Evolutionary conservation across 805 yeast genomes (phyloP).

Genomic region (Candida nemodendra): DNA sequence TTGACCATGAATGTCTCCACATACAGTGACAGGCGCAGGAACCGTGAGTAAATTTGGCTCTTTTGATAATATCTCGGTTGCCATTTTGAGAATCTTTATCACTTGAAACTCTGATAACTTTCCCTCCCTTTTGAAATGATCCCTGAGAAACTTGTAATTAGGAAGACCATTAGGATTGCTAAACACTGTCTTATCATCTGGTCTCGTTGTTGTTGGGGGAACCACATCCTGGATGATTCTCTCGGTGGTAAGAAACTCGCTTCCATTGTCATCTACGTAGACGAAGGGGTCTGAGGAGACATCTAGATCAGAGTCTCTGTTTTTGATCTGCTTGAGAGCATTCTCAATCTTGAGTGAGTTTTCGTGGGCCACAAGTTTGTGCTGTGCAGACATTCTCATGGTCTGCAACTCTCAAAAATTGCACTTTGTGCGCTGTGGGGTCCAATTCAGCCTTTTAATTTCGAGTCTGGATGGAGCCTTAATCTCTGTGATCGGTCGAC

Average conservation of each 20-base stretch:
- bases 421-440: too few species aligned
- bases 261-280: conserved; percentile 59
- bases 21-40: conserved; percentile 91
- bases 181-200: conserved; percentile 70
- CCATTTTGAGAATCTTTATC: conserved; percentile 58
- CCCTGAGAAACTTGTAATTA: conserved; percentile 63
- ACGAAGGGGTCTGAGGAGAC: conserved; percentile 39
- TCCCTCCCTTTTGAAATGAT: conserved; percentile 81
- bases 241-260: conserved; percentile 51
- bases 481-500: too few species aligned
- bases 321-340: conserved; percentile 59
- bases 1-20: conserved; percentile 98
- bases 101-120: conserved; percentile 72
- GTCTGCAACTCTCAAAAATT: too few species aligned
- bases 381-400: conserved; percentile 11
- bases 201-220: conserved; percentile 65
- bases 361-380: conserved; percentile 30
- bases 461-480: too few species aligned
- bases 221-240: conserved; percentile 56
- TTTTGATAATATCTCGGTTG: conserved; percentile 56
- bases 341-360: conserved; percentile 61
- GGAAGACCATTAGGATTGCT: conserved; percentile 60
- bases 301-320: conserved; percentile 31
- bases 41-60: conserved; percentile 82
- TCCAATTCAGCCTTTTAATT: too few species aligned